Evolutionary conservation across 352 stramenopile species (phyloP), one percentile per base, ranked within the genome.

Genomic region (Pythium folliculosum): DNA sequence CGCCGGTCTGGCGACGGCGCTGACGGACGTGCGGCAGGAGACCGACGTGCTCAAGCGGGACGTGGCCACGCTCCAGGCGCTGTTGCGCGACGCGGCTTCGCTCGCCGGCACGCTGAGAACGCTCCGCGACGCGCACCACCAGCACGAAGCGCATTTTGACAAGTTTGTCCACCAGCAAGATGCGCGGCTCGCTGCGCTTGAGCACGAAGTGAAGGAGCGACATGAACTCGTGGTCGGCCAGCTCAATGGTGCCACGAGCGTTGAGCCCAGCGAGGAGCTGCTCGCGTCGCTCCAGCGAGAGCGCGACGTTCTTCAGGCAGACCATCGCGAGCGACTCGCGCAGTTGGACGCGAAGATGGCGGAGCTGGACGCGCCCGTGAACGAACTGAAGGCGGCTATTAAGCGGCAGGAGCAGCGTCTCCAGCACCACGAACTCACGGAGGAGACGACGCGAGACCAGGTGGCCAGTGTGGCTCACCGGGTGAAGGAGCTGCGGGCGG

Each of bases 41-140:
- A 57, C 43, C 13, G 51, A 44, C 17, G 21, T 17, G 14, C 51
- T 57, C 51, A 40, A 57, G 8, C 51, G 45, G 38, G 51, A 57
- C 30, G 51, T 57, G 12, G 30, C 27, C 25, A 45, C 16, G 51
- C 51, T 64, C 9, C 44, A 64, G 45, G 30, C 45, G n/a, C 30
- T 57, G 45, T 32, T 56, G 4, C 48, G 48, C 5, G 59, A 65
- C n/a, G 59, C 59, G 14, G 47, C 59, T 19, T 65, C 59, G 32
- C 59, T 65, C 17, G 59, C 59, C 7, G 48, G 47, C 3, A 65
- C 59, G 35, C 32, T 65, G 21, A 25, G 23, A 12, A 1, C 27
- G 5, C 22, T 65, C 7, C 35, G 59, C 3, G 59, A 57, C 17
- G 12, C 59, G 10, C 59, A 65, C 37, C 30, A 50, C 12, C 21